These are phyloP conservation scores for Solanum verrucosum DNA, from an alignment of 257 asterid species.

Conservation along the genomic window DNA sequence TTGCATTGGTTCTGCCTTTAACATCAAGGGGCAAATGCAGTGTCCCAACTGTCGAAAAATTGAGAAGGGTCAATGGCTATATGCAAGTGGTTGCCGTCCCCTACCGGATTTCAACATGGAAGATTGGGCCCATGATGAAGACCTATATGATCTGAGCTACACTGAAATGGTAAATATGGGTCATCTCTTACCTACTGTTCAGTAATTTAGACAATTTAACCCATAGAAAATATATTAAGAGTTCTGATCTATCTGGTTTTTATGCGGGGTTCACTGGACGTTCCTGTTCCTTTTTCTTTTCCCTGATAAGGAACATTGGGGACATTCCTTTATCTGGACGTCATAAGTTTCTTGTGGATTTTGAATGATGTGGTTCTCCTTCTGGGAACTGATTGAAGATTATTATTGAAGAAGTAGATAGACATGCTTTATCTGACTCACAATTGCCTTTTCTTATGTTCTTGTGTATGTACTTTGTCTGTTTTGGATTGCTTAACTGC, in stretches of 20 bases:
- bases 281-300: background rate
- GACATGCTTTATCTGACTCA: background rate
- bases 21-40: conserved; percentile 95
- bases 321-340: background rate
- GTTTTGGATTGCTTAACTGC: background rate
- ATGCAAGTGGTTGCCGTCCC: conserved; percentile 75
- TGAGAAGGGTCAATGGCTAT: conserved; percentile 98
- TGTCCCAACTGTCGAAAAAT: conserved; percentile 97
- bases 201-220: background rate
- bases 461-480: background rate
- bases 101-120: conserved; percentile 79
- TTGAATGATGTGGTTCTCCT: background rate
- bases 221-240: background rate
- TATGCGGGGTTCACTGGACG: background rate
- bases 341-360: background rate
- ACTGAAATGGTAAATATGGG: conserved; percentile 63
- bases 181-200: background rate
- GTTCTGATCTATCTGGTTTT: background rate
- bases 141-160: conserved; percentile 74
- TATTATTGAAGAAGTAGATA: background rate
- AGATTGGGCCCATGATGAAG: conserved; percentile 89
- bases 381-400: background rate
- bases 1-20: conserved; percentile 99
- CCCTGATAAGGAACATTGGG: background rate
- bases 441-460: background rate